Evolutionary conservation across 495 filamentous ascomycete species (phyloP).

Genomic region (Geopyxis carbonaria): DNA sequence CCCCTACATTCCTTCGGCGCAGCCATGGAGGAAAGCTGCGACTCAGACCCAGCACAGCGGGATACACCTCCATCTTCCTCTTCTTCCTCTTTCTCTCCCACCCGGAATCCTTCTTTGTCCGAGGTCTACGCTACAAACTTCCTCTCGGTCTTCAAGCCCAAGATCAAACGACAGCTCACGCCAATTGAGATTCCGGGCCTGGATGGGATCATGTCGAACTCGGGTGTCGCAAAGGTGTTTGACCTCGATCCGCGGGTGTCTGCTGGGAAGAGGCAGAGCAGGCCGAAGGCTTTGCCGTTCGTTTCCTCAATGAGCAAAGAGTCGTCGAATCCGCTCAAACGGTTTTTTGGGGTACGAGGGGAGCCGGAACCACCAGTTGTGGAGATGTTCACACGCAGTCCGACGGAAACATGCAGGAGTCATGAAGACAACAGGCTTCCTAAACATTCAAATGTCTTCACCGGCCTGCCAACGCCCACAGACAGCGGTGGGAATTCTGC

Average conservation of each 20-base stretch:
- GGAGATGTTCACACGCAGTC: constrained; percentile 4
- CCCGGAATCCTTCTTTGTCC: too few relatives aligned
- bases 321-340: too few relatives aligned
- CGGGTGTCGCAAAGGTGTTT: constrained; percentile 18
- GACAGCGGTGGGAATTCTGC: constrained; percentile 13
- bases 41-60: too few relatives aligned
- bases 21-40: too few relatives aligned
- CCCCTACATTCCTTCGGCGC: too few relatives aligned
- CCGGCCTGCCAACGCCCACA: constrained; percentile 17
- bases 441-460: constrained; percentile 21
- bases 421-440: constrained; percentile 16
- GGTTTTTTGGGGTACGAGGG: too few relatives aligned
- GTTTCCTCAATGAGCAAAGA: too few relatives aligned
- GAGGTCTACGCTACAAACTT: constrained; percentile 1
- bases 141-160: constrained; percentile 1
- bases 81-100: too few relatives aligned
- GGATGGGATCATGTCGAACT: constrained; percentile 15
- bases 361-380: constrained; percentile 5
- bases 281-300: constrained; percentile 11
- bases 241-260: constrained; percentile 17
- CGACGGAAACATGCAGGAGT: constrained; percentile 6
- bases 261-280: constrained; percentile 9
- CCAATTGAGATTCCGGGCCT: constrained; percentile 19
- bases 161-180: not conserved
- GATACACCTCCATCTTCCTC: too few relatives aligned